These are phyloP conservation scores for Holtermannia corniformis DNA, from an alignment of 768 basidiomycete genomes.

Conservation along the genomic window DNA sequence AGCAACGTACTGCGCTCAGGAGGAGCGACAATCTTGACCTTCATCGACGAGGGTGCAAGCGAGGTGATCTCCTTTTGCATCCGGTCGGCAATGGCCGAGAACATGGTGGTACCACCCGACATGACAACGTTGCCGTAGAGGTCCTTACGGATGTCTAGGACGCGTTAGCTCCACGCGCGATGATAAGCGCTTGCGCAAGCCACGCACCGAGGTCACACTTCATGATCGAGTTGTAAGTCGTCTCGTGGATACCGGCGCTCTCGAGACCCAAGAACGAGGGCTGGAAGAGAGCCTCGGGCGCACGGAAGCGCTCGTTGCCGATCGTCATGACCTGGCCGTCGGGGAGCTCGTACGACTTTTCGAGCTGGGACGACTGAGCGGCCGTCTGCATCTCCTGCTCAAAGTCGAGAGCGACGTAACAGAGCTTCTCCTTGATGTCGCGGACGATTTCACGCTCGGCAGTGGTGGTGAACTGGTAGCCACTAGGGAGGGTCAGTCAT, in stretches of 20 bases:
- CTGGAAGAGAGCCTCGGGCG: slow-evolving; percentile 58
- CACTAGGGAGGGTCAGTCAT: no score
- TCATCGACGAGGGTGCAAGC: slow-evolving; percentile 79
- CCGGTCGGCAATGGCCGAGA: slow-evolving; percentile 87
- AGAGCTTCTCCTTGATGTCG: slow-evolving; percentile 96
- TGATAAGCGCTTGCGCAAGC: no score
- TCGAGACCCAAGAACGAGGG: slow-evolving; percentile 68
- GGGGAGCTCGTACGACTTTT: slow-evolving; percentile 90
- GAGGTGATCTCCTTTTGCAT: slow-evolving; percentile 89
- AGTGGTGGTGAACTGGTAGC: slow-evolving; percentile 87
- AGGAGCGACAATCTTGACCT: slow-evolving; percentile 89
- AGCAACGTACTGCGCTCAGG: slow-evolving; percentile 59
- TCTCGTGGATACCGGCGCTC: slow-evolving; percentile 85
- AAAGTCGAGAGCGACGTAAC: slow-evolving; percentile 89
- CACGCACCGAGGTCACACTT: slow-evolving; percentile 41
- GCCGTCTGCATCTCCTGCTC: slow-evolving; percentile 88
- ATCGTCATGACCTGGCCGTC: slow-evolving; percentile 91
- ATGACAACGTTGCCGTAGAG: slow-evolving; percentile 71
- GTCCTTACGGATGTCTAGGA: slow-evolving; percentile 68
- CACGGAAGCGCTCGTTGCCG: slow-evolving; percentile 77
- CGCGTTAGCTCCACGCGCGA: slow-evolving; percentile 41
- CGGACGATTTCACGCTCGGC: slow-evolving; percentile 90
- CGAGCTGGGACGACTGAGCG: slow-evolving; percentile 74
- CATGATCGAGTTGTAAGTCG: slow-evolving; percentile 64
- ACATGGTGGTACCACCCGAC: slow-evolving; percentile 88